Evolutionary conservation across 768 basidiomycete genomes (phyloP).

Genomic region (Suillus bovinus): DNA sequence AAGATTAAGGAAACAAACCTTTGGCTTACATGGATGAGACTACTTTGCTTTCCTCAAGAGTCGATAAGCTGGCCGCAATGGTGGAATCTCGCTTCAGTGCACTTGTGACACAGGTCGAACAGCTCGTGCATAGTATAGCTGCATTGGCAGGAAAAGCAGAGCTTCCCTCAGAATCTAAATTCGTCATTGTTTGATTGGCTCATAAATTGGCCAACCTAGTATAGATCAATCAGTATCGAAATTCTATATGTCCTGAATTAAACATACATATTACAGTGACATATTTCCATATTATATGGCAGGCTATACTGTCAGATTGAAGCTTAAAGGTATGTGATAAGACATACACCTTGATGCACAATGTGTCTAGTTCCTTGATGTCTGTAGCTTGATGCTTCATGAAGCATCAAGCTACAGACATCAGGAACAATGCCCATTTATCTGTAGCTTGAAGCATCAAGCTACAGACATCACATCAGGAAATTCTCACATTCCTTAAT

Average conservation of each 20-base stretch:
- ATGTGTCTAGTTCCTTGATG: no score
- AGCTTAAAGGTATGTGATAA: no score
- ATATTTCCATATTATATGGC: no score
- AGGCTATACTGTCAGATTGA: no score
- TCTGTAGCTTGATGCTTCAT: no score
- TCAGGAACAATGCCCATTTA: no score
- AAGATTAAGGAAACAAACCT: slow-evolving; percentile 1
- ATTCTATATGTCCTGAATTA: neutral
- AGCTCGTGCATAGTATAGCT: neutral
- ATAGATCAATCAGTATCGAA: neutral
- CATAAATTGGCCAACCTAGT: neutral
- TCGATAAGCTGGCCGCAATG: neutral
- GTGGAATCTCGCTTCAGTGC: slow-evolving; percentile 2
- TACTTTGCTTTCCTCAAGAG: neutral
- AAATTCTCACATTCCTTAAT: no score
- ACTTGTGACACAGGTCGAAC: neutral
- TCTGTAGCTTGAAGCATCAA: no score
- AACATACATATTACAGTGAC: no score
- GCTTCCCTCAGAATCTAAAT: neutral
- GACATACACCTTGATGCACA: no score
- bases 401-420: no score
- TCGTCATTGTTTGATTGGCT: neutral
- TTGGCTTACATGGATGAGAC: neutral
- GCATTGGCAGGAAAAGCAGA: neutral
- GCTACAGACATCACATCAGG: no score